Evolutionary conservation across 2,329 filamentous ascomycete species (phyloP), one percentile per base, ranked within the genome.

Genomic region (Pseudocercospora crystallina): DNA sequence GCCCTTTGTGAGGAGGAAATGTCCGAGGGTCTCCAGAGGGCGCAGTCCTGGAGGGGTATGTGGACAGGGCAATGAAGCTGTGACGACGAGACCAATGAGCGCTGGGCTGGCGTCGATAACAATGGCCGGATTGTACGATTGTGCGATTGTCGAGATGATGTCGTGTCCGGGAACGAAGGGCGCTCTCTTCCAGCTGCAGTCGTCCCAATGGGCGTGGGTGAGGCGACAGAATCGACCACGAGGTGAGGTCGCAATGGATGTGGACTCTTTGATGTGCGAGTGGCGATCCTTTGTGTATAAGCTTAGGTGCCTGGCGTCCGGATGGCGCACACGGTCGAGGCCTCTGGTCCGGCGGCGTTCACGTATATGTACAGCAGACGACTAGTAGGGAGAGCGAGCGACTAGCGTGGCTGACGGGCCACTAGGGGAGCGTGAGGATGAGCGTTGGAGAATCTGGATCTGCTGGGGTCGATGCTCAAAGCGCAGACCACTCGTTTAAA

Each of bases 201-300:
- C 20, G 20, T 26, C 20, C 20, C 20, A 26, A 26, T 26, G 20
- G 20, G 20, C 7, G 20, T 26, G 20, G 20, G 20, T 26, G 20
- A 26, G 20, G 20, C 20, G 20, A 26, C 20, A 26, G 20, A 26
- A 26, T 26, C 17, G 37, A 40, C 37, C 54, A 57, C 55, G 55
- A 60, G 57, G 57, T 62, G 57, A 62, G 57, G 59, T 62, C 45
- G 58, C 51, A 42, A 56, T 47, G 34, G 47, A 15, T 35, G 49
- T 55, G 49, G 51, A 54, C 53, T 51, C 57, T 65, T 67, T 62
- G 61, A 65, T 54, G 61, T 62, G 66, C 65, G 61, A 68, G 69
- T 66, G 73, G 70, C 73, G 74, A 76, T 76, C 73, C 71, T 73
- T 73, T 75, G 73, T 75, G 74, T 53, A 43, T 38, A 75, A 75